Conservation (phyloP, 495 filamentous ascomycete species). For the Tuber indicum region DNA sequence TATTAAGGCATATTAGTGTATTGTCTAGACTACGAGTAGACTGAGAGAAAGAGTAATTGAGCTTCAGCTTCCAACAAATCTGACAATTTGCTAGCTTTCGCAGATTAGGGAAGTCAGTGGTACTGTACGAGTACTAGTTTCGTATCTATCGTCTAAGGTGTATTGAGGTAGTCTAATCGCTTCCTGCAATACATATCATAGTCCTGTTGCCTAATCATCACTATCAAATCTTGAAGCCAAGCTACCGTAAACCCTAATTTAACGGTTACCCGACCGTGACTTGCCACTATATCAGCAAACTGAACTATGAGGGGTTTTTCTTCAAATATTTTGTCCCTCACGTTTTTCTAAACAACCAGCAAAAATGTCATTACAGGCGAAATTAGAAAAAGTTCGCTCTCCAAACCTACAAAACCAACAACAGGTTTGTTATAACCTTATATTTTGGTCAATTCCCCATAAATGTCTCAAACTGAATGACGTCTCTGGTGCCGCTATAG, state of each 20-base stretch:
- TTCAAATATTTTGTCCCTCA: neutral
- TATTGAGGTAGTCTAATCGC: no score
- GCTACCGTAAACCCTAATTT: neutral
- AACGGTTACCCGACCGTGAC: conserved; percentile 20
- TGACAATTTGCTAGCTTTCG: no score
- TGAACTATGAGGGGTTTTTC: conserved; percentile 20
- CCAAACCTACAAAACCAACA: conserved; percentile 93
- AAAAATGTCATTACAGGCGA: conserved; percentile 61
- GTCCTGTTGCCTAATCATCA: no score
- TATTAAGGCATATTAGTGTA: no score
- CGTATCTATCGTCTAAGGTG: no score
- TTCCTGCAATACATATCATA: no score
- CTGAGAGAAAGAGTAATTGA: no score
- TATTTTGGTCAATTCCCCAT: neutral
- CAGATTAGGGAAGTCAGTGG: no score
- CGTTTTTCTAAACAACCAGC: neutral
- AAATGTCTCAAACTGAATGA: conserved; percentile 12
- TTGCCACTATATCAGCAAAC: neutral
- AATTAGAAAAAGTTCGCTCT: conserved; percentile 90
- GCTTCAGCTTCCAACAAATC: no score
- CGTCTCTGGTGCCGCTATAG: conserved; percentile 46
- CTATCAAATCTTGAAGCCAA: neutral
- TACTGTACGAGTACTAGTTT: no score
- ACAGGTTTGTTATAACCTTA: conserved; percentile 55
- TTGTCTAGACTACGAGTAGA: no score